Base-by-base conservation (phyloP, 2,329 filamentous ascomycete genomes). In the Colletotrichum echinochloae region DNA sequence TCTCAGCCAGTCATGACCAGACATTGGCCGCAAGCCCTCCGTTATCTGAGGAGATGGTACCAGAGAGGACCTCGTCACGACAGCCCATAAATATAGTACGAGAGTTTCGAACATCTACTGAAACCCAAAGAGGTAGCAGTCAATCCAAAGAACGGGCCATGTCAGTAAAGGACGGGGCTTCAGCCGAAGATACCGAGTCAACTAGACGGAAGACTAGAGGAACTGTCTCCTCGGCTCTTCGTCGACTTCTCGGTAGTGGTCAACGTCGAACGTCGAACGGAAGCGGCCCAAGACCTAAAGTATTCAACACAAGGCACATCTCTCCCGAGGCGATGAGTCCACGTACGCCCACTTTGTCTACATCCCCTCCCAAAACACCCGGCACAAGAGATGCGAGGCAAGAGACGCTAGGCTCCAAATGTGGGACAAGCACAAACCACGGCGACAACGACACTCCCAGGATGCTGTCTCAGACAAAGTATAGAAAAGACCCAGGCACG, bases 51-150 rank as follows among this genome's bases (percentile, higher is more conserved):
- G 73, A 76, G 2, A 68, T 74, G 6, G 70, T 79, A 1, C 76
- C 77, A 41, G 77, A 74, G 37, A 75, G 77, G 2, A 77, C 73
- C 18, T 80, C 77, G 1, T 79, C 78, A 8, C 77, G 73, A 20
- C 51, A 44, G 14, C 57, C 30, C 33, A n/a, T 51, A 51, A 23
- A 23, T 11, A 48, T 20, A 9, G 6, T 18, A 37, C 23, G n/a
- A 18, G 35, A 44, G 35, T 20, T 33, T n/a, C 33, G n/a, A 11
- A 33, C 30, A 37, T 41, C 54, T 41, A 20, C 41, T 5, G 37
- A 35, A 46, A 11, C 8, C 5, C 49, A 5, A 14, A 62, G 26
- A 33, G 37, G 11, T 3, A 18, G 39, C 14, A 35, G 8, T 11
- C 35, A 41, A 41, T 8, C 33, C 20, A 33, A 30, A 23, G 35